A percentile compares a stretch with the other conserved stretches of the same genome.
These are phyloP conservation scores for Aspergillus sp. DNA, from an alignment of 2,329 filamentous ascomycete genomes.

Conservation along the genomic window DNA sequence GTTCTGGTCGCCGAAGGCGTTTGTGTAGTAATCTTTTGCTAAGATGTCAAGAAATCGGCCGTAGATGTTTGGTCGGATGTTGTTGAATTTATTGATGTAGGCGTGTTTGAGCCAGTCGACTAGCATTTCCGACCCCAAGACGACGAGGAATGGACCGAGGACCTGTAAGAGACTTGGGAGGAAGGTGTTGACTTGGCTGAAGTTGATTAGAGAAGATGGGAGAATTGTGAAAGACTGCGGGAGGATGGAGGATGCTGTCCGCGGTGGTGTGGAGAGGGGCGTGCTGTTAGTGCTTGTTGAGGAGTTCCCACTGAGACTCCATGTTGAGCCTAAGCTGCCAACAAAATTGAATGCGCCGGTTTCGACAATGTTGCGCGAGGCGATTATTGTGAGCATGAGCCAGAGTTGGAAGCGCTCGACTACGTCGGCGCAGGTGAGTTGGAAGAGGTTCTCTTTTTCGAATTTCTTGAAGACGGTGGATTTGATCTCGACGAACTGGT, in stretches of 20 bases:
- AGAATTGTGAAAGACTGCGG: conserved; percentile 81
- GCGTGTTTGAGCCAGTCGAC: conserved; percentile 97
- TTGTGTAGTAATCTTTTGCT: conserved; percentile 96
- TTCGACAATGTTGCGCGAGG: conserved; percentile 91
- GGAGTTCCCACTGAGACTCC: conserved; percentile 23
- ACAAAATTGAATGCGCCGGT: conserved; percentile 69
- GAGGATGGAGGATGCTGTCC: conserved; percentile 60
- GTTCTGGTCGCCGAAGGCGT: conserved; percentile 86
- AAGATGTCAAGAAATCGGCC: conserved; percentile 84
- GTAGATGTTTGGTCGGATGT: conserved; percentile 86
- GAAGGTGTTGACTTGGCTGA: conserved; percentile 38
- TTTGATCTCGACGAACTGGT: conserved; percentile 99
- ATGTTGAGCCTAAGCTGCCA: conserved; percentile 29
- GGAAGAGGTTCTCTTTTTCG: conserved; percentile 95
- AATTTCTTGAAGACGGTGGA: conserved; percentile 98
- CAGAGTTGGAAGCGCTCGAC: conserved; percentile 96
- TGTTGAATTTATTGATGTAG: conserved; percentile 98
- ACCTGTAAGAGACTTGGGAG: conserved; percentile 61
- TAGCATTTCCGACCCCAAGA: conserved; percentile 91
- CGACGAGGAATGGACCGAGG: conserved; percentile 84
- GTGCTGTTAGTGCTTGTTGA: conserved; percentile 41
- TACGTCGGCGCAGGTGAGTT: conserved; percentile 91
- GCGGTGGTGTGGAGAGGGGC: conserved; percentile 51
- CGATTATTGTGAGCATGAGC: conserved; percentile 96
- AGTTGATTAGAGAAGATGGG: conserved; percentile 49